phyloP scores from a whole-genome alignment of 768 basidiomycete genomes.

The Pholiota microspora region DNA sequence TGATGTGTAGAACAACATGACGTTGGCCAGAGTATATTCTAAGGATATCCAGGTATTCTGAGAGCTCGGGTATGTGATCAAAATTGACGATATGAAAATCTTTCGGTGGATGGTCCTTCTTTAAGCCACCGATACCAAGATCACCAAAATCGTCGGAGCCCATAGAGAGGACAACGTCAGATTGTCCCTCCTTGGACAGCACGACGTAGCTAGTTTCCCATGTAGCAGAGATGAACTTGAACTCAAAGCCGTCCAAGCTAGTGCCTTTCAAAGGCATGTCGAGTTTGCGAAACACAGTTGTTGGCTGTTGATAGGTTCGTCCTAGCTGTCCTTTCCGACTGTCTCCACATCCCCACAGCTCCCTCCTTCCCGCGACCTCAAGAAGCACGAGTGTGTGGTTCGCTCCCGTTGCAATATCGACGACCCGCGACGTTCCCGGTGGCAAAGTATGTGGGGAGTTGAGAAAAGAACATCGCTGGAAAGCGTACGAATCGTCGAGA shows the following conservation, averaged over 20 bases:
- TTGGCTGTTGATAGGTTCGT: slow-evolving; percentile 26
- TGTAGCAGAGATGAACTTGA: slow-evolving; percentile 54
- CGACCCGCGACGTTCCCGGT: slow-evolving; percentile 29
- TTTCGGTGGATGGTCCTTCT: slow-evolving; percentile 12
- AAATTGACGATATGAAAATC: slow-evolving; percentile 43
- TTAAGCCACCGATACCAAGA: slow-evolving; percentile 52
- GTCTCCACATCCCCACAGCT: slow-evolving; percentile 78
- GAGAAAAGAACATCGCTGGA: slow-evolving; percentile 38
- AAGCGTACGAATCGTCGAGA: slow-evolving; percentile 44
- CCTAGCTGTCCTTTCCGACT: slow-evolving; percentile 75
- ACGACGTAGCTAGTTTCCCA: slow-evolving; percentile 88
- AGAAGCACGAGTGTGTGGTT: slow-evolving; percentile 78
- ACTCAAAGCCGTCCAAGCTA: slow-evolving; percentile 39
- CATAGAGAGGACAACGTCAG: slow-evolving; percentile 69
- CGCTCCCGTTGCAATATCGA: slow-evolving; percentile 64
- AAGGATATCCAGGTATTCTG: slow-evolving; percentile 30
- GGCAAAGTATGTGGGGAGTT: slow-evolving; percentile 29
- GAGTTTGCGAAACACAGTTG: slow-evolving; percentile 44
- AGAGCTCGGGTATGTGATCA: slow-evolving; percentile 28
- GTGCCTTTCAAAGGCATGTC: slow-evolving; percentile 34
- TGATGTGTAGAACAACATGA: slow-evolving; percentile 58
- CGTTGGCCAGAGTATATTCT: slow-evolving; percentile 65
- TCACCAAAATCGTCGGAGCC: slow-evolving; percentile 86
- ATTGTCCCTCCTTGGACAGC: slow-evolving; percentile 37
- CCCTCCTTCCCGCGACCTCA: slow-evolving; percentile 26